Base-by-base conservation (phyloP, 75 land plant genomes). In the Adiantum capillusveneris region DNA sequence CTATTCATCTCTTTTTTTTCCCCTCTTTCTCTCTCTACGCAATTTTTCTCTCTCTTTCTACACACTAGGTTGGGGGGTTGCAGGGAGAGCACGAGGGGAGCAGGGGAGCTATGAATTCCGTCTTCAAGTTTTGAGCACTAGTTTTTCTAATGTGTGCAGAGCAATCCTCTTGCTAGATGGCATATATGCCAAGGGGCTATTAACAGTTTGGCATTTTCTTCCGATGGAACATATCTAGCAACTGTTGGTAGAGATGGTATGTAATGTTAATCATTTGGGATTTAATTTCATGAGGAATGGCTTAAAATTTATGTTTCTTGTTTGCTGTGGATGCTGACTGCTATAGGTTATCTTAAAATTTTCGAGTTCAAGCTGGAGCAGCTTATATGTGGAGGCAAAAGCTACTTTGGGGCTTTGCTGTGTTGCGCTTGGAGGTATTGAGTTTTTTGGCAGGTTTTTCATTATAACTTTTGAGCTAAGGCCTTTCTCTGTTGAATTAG, bases 361-460 rank as follows among this genome's bases (percentile, higher is more conserved):
- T 93, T 93, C 81, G 98, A 93, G 39, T 93, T 65, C 62, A 61
- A 69, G 53, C 89, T 72, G 59, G 98, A 85, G 52, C 84, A 86
- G 45, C 58, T 93, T 17, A 64, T 83, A 25, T 89, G 82, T 77
- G 98, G 98, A 41, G 84, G 90, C 37, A 93, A 93, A 72, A 86
- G 90, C 66, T 93, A 88, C 60, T 93, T 90, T 75, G 98, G 98
- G 29, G 96, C 98, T 31, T 42, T 89, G 25, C 73, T 93, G 17
- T 93, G 98, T 68, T 93, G 98, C 74, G 79, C 98, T 14, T 93
- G 98, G 98, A 93, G 98, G 98, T 93, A 74, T n/a, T n/a, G n/a
- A n/a, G n/a, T n/a, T n/a, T n/a, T n/a, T n/a, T n/a, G n/a, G n/a
- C n/a, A n/a, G n/a, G n/a, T n/a, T n/a, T n/a, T n/a, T n/a, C n/a